Evolutionary conservation across 208 protist species (phyloP).

Genomic region (Porcisia deanei): DNA sequence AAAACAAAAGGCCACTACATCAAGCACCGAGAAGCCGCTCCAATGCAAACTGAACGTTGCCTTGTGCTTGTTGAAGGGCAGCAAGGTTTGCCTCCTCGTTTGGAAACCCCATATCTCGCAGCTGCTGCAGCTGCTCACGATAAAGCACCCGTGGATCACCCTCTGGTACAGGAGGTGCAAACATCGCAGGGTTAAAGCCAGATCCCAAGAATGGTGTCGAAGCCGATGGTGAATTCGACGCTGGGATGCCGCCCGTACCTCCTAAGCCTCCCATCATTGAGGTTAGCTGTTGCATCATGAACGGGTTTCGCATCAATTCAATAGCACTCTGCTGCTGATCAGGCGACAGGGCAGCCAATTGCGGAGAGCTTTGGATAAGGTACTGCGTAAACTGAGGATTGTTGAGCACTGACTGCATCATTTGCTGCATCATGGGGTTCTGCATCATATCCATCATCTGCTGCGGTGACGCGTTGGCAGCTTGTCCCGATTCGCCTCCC

Average conservation of each 20-base stretch:
- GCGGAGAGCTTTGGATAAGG: constrained; percentile 49
- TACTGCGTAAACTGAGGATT: constrained; percentile 75
- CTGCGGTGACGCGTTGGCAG: constrained; percentile 7
- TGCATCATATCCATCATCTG: constrained; percentile 57
- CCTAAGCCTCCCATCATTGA: constrained; percentile 31
- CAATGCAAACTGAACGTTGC: constrained; percentile 89
- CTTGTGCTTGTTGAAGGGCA: constrained; percentile 85
- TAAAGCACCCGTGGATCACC: constrained; percentile 82
- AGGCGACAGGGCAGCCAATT: constrained; percentile 43
- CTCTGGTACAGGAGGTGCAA: constrained; percentile 45
- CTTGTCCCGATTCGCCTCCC: constrained; percentile 18
- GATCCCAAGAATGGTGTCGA: not conserved
- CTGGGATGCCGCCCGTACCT: constrained; percentile 1
- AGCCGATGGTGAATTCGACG: not conserved
- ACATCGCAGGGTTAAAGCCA: constrained; percentile 34
- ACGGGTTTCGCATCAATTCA: constrained; percentile 67
- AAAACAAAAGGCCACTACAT: not conserved
- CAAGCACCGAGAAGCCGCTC: constrained; percentile 81
- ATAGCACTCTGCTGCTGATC: constrained; percentile 48
- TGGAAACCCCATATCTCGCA: constrained; percentile 93
- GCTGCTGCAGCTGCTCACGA: constrained; percentile 85
- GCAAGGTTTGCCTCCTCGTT: constrained; percentile 93
- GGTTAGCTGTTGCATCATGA: constrained; percentile 45
- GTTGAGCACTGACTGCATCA: constrained; percentile 55
- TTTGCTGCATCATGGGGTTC: constrained; percentile 65